Conservation (phyloP, 2,329 filamentous ascomycete species). For the Xylariaceae sp. region DNA sequence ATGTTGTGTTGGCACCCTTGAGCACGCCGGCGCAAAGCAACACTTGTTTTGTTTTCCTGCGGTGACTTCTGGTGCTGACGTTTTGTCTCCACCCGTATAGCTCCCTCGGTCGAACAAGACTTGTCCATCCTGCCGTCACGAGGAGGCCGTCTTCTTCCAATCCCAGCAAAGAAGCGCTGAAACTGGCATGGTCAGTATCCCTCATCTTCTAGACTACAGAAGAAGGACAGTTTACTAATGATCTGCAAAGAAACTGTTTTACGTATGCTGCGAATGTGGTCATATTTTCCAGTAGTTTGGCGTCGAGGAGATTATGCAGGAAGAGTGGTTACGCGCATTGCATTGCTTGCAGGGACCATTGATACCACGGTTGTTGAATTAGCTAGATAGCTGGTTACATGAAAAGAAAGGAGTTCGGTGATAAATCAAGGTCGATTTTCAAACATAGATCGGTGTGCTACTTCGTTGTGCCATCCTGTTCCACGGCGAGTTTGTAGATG, state of each 20-base stretch:
- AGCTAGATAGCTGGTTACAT: slow-evolving; percentile 20
- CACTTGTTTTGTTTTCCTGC: slow-evolving; percentile 24
- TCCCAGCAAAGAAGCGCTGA: slow-evolving; percentile 95
- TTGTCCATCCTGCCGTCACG: slow-evolving; percentile 79
- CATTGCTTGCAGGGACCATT: slow-evolving; percentile 15
- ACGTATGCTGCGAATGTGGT: slow-evolving; percentile 90
- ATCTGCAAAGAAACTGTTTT: slow-evolving; percentile 69
- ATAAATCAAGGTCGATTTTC: slow-evolving; percentile 9
- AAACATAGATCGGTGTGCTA: slow-evolving; percentile 15
- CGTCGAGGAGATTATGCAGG: background rate
- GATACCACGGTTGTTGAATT: slow-evolving; percentile 14
- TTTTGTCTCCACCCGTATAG: slow-evolving; percentile 49
- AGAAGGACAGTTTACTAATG: slow-evolving; percentile 24
- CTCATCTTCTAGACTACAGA: background rate
- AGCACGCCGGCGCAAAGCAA: slow-evolving; percentile 15
- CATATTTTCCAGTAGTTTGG: slow-evolving; percentile 64
- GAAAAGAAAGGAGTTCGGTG: slow-evolving; percentile 21
- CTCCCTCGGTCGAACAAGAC: slow-evolving; percentile 82
- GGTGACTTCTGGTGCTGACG: slow-evolving; percentile 35
- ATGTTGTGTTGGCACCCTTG: background rate
- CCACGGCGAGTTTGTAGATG: background rate
- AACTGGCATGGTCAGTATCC: slow-evolving; percentile 83
- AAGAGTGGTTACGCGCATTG: background rate
- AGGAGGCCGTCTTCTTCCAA: slow-evolving; percentile 97
- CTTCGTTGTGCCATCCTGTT: slow-evolving; percentile 9